These are phyloP conservation scores for Phyllosticta paracitricarpa DNA, from an alignment of 2,329 filamentous ascomycete genomes.

Conservation along the genomic window DNA sequence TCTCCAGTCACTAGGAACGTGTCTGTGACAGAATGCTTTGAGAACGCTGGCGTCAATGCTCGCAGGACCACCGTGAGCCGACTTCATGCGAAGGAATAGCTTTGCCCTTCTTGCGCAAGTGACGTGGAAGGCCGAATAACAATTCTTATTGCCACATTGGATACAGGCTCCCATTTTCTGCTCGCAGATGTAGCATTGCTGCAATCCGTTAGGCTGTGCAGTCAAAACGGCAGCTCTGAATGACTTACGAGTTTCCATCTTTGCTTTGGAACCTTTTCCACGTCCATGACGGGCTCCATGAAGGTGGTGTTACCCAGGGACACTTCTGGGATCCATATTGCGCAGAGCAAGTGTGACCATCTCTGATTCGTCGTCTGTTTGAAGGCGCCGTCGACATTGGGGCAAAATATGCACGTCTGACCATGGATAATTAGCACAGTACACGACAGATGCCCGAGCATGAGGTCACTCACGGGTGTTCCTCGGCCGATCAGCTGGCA, in stretches of 20 bases:
- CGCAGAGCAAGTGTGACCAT: constrained; percentile 93
- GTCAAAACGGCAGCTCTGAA: neutral
- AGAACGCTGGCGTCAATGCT: constrained; percentile 73
- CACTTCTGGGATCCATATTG: constrained; percentile 98
- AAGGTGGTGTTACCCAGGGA: constrained; percentile 92
- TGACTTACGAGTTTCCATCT: constrained; percentile 66
- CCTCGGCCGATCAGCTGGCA: constrained; percentile 92
- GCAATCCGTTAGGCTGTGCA: neutral
- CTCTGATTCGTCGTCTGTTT: constrained; percentile 95
- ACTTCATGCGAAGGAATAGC: constrained; percentile 94
- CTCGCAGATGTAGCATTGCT: constrained; percentile 87
- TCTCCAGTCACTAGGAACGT: constrained; percentile 81
- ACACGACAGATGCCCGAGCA: constrained; percentile 1
- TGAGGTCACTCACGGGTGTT: constrained; percentile 54
- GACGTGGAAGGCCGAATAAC: constrained; percentile 94
- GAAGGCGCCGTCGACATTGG: constrained; percentile 94
- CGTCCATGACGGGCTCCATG: constrained; percentile 96
- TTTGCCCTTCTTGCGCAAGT: constrained; percentile 84
- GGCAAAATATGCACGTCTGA: constrained; percentile 93
- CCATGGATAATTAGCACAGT: constrained; percentile 12
- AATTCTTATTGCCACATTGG: constrained; percentile 94
- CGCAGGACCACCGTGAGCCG: constrained; percentile 66
- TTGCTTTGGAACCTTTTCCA: constrained; percentile 92
- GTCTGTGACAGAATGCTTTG: constrained; percentile 93
- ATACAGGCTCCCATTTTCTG: constrained; percentile 98